Evolutionary conservation across 2,329 filamentous ascomycete species (phyloP).

Genomic region (Talaromyces sp.): DNA sequence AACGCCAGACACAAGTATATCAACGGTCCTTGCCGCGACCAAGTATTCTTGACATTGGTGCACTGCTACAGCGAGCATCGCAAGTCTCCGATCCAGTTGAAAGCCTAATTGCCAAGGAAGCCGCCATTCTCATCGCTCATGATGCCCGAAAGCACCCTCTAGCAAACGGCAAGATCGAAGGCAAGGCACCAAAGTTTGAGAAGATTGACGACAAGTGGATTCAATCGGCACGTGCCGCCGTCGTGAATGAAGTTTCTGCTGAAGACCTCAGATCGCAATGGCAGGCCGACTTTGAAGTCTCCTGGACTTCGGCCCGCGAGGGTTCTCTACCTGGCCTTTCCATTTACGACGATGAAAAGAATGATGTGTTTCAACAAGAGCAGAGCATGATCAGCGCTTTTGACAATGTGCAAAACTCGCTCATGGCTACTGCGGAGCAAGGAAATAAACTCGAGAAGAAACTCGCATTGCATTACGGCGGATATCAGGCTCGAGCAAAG

Average conservation of each 20-base stretch:
- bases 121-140: constrained; percentile 70
- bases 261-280: constrained; percentile 46
- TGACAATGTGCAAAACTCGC: constrained; percentile 65
- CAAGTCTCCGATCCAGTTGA: constrained; percentile 59
- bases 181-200: constrained; percentile 54
- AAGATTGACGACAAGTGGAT: constrained; percentile 65
- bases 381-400: constrained; percentile 64
- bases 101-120: constrained; percentile 67
- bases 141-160: constrained; percentile 72
- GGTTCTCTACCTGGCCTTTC: constrained; percentile 65
- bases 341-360: constrained; percentile 71
- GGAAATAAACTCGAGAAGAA: constrained; percentile 92
- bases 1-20: constrained; percentile 83
- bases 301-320: constrained; percentile 47
- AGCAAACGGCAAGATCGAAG: constrained; percentile 60
- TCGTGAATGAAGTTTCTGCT: constrained; percentile 61
- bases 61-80: constrained; percentile 59
- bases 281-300: constrained; percentile 44
- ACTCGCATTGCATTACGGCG: constrained; percentile 76
- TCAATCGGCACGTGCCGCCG: constrained; percentile 67
- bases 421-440: constrained; percentile 68
- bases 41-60: constrained; percentile 62
- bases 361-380: constrained; percentile 54
- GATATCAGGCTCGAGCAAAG: constrained; percentile 82
- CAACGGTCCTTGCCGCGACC: constrained; percentile 79